Evolutionary conservation across 768 basidiomycete genomes (phyloP), one percentile per base, ranked within the genome.

Genomic region (Pleurotus pulmonarius): DNA sequence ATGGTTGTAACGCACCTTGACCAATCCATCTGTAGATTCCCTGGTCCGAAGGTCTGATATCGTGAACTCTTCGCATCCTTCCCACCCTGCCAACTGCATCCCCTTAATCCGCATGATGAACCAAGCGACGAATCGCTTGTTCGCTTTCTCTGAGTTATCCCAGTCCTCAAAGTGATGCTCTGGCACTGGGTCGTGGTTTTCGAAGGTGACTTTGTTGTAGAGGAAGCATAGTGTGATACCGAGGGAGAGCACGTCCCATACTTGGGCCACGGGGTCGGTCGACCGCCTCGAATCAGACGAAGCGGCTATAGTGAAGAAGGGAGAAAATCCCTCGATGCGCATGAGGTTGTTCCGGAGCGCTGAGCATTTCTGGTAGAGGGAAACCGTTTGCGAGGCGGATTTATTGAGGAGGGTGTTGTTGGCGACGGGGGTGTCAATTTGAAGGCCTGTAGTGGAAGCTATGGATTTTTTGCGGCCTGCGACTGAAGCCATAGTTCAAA

Each of bases 181-280:
- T 20, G 51, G 51, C 7, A 80, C 77, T 29, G 83, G 79, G 65
- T 85, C 83, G 52, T 87, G 90, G 64, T 84, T 78, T 54, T 92
- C 83, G 60, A 81, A 79, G 66, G 79, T 78, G 59, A 81, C 79
- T 71, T 76, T 80, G 49, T 70, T 77, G 79, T 92, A 96, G 64
- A 99, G 86, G 76, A 90, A 97, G 75, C 94, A 96, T 63, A 98
- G 88, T 45, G 94, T 88, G 47, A 92, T 86, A 57, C 97, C 97
- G 37, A 94, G 83, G 41, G 94, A 87, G 73, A 99, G 91, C 68
- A 91, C 86, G 67, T 93, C 91, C 88, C 95, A 96, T 49, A 98
- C 85, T 69, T 94, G 92, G 46, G 89, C 87, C 64, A 99, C 96
- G 38, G 94, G 92, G 74, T 98, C 94, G 43, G 88, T 89, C 34